Evolutionary conservation across 768 basidiomycete genomes (phyloP), one percentile per base, ranked within the genome.

Genomic region (Boletus insuetus): DNA sequence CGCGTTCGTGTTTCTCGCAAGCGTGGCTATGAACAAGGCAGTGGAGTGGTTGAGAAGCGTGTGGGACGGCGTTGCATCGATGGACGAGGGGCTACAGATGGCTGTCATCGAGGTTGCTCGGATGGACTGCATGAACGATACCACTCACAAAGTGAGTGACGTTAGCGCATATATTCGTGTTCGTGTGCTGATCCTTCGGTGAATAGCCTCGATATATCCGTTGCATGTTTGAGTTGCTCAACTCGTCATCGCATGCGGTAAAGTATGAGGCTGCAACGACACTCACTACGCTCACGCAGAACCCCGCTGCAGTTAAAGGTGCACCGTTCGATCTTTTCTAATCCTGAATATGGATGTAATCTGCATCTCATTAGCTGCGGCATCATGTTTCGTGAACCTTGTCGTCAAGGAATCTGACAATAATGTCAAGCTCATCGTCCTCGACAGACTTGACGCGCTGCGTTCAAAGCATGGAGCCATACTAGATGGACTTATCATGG

Each of bases 201-300:
- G 29, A 31, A 20, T 58, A 96, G 93, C 74, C 94, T n/a, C 85
- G 91, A 56, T 98, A 95, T 77, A 96, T 98, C 68, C 85, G 93
- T 26, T 85, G 83, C 71, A 93, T 98, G 68, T 94, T 94, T 55
- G 94, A 98, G 67, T 81, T 98, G 19, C 80, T 98, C 46, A 91
- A 90, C 66, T 87, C 90, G 3, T 78, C 89, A 0, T 95, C 93
- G 8, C 89, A 94, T 69, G 91, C 93, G 6, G 96, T 98, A 56
- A 97, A 96, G 70, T 98, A 98, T 65, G 97, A 98, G 67, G 96
- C 96, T 20, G 96, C 97, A 2, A 94, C 89, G 5, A 96, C 93
- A 4, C 80, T 98, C 40, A 98, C 97, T 1, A 86, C 89, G 3
- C 79, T 98, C 34, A 98, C 96, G 0, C 93, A 96, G 73, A 96